These are phyloP conservation scores for Trypanosomatidae sp. DNA, from an alignment of 208 protist genomes.

Conservation along the genomic window DNA sequence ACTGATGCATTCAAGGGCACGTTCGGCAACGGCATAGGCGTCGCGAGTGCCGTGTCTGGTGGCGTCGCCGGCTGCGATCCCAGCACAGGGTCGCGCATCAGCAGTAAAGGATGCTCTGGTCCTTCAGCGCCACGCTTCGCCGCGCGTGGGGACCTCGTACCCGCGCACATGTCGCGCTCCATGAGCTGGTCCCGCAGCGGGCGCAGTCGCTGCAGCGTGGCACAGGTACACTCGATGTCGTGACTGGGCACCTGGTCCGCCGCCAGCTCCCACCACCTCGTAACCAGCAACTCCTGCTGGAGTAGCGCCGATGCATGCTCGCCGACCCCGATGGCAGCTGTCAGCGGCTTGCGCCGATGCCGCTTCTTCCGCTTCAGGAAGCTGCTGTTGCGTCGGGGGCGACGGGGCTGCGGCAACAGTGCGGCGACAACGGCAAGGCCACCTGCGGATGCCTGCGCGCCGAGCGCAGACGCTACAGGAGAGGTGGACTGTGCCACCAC, in stretches of 20 bases:
- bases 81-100: background rate
- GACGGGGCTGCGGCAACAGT: background rate
- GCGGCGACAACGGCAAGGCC: background rate
- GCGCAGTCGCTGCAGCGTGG: conserved; percentile 34
- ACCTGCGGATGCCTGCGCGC: background rate
- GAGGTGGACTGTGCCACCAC: background rate
- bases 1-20: background rate
- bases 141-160: background rate
- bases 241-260: conserved; percentile 32
- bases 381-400: background rate
- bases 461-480: background rate
- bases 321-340: conserved; percentile 49
- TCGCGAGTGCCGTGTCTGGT: background rate
- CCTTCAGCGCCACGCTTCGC: background rate
- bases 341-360: conserved; percentile 28
- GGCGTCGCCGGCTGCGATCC: no score
- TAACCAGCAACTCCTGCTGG: conserved; percentile 33
- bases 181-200: conserved; percentile 39
- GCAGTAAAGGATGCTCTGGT: background rate
- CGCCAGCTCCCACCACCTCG: conserved; percentile 37
- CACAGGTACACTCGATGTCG: conserved; percentile 45
- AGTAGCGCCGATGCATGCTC: conserved; percentile 36
- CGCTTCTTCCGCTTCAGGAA: background rate
- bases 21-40: background rate
- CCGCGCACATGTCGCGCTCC: conserved; percentile 22